Base-by-base conservation (phyloP, 2,329 filamentous ascomycete species). In the Tolypocladium sp. region DNA sequence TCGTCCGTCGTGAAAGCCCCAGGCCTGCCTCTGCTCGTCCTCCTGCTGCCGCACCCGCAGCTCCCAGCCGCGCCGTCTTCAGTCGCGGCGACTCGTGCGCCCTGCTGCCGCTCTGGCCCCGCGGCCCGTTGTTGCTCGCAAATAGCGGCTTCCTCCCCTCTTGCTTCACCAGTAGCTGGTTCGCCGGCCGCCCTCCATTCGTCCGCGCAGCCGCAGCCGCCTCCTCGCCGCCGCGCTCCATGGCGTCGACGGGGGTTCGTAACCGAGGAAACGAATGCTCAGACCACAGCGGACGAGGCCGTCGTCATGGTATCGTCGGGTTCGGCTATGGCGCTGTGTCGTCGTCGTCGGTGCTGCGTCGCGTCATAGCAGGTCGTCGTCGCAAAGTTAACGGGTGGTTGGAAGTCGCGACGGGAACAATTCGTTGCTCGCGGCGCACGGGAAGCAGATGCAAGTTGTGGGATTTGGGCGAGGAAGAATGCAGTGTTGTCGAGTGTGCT, bases 81-180 rank as follows among this genome's bases (percentile, higher is more conserved):
- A 7, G 55, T 20, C 30, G 65, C 66, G 60, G 61, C 65, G 62
- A 37, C 38, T 65, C 46, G 54, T 44, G 54, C 46, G 60, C 57
- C 55, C 57, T 56, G 53, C 55, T 55, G 54, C 60, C 58, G 56
- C 55, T 60, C 44, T 68, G 63, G 20, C 62, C 64, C 40, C 65
- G 59, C 62, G 64, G 54, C 20, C 63, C 60, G 59, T 60, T 66
- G 61, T 60, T 66, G 56, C 59, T 64, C 38, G 65, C 57, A 58
- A 79, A 79, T 17, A 79, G 64, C 55, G 74, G 74, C 64, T 71
- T 76, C 42, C 76, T 70, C n/a, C 73, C 74, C 7, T 72, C 71
- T 56, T 74, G 70, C 64, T 71, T 74, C 57, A 78, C 74, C 9
- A 71, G 63, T 12, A 77, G 68, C 41, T 68, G 64, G 20, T 63